These are phyloP conservation scores for Zhuliangozyma parablackwelliae DNA, from an alignment of 1,139 yeast species.

Conservation along the genomic window DNA sequence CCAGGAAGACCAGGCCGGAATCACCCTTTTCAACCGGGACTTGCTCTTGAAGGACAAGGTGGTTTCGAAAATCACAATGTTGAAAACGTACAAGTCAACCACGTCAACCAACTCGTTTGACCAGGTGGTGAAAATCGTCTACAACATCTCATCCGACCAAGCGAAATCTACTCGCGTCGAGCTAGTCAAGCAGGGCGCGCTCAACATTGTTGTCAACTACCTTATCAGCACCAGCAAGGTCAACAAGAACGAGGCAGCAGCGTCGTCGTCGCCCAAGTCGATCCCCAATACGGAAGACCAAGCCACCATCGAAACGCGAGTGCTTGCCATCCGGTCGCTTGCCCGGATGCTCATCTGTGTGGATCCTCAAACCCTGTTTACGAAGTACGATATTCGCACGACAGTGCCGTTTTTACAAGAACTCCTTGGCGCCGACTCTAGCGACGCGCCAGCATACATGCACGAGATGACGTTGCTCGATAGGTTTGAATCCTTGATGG, in stretches of 20 bases:
- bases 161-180: constrained; percentile 25
- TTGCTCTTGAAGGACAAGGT: constrained; percentile 24
- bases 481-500: constrained; percentile 40
- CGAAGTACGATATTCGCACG: constrained; percentile 35
- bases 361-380: constrained; percentile 36
- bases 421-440: constrained; percentile 30
- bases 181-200: constrained; percentile 44
- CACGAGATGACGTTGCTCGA: constrained; percentile 32
- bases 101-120: constrained; percentile 9
- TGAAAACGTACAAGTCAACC: constrained; percentile 18
- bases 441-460: constrained; percentile 11
- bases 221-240: constrained; percentile 30
- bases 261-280: constrained; percentile 13
- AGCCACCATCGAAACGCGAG: constrained; percentile 18
- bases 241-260: constrained; percentile 7
- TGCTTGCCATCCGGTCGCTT: constrained; percentile 30
- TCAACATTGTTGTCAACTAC: constrained; percentile 34
- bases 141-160: constrained; percentile 21
- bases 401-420: constrained; percentile 48
- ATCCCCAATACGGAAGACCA: constrained; percentile 15
- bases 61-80: constrained; percentile 20
- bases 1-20: constrained; percentile 21
- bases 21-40: constrained; percentile 27
- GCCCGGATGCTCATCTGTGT: constrained; percentile 43
- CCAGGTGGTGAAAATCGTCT: constrained; percentile 8